Base-by-base conservation (phyloP, 2,329 filamentous ascomycete species). In the Cladosporium sp. region DNA sequence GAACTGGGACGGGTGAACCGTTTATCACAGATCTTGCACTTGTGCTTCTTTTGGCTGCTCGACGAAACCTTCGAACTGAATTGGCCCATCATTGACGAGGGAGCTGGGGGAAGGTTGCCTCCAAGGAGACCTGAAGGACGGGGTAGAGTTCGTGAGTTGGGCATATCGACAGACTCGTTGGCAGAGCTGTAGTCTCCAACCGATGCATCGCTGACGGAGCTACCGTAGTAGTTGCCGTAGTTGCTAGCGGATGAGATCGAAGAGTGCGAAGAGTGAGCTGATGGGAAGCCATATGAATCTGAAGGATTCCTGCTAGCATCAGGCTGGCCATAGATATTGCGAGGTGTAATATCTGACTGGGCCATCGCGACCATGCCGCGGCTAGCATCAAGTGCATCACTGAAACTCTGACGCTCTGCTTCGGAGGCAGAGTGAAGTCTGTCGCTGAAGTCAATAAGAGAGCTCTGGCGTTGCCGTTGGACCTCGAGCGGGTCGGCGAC, bases 21-120 rank as follows among this genome's bases (percentile, higher is more conserved):
- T 85, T 98, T 97, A 80, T 97, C 94, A 83, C 94, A 98, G 67
- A 98, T 91, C 82, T 97, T 97, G 86, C 94, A 98, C 84, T 97
- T 97, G 83, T 98, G 95, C 85, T 98, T 98, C 88, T 98, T 98
- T 77, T 97, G 93, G 11, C 94, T 95, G 80, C 92, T 97, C 21
- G 92, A 93, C 0, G 93, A 93, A 62, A 97, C 89, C 81, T 97
- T 97, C 69, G 94, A 97, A 80, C 92, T 97, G 82, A 98, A 98
- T 74, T 96, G 93, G 62, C 92, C 89, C 95, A 99, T 99, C 93
- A 99, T 97, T 0, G 93, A 96, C 76, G 96, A 91, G 1, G 93
- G 93, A 21, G 92, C 92, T 1, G 93, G 92, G 1, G 92, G 92
- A 35, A 89, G 85, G 66, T 84, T 88, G 52, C 82, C 81, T 29